Percentiles rank a stretch among this genome's conserved stretches.
phyloP scores from a whole-genome alignment of 371 early-diverging fungal species.

The Mucor plumbeus region DNA sequence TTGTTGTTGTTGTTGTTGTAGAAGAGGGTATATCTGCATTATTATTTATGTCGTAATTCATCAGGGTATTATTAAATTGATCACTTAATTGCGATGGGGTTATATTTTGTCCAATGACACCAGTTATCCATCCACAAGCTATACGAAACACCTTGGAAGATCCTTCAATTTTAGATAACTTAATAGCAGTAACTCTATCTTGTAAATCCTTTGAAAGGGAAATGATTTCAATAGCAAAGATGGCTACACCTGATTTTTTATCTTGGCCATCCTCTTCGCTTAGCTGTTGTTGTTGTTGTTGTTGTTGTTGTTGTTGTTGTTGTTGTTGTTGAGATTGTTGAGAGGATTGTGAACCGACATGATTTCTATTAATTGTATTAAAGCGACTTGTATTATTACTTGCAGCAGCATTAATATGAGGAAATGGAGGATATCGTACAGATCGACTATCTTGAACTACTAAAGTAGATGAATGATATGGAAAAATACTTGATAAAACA shows the following conservation, averaged over 20 bases:
- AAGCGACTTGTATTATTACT: constrained; percentile 5
- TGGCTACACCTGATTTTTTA: constrained; percentile 37
- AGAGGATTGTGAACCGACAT: constrained; percentile 10
- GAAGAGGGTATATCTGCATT: constrained; percentile 19
- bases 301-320: neutral
- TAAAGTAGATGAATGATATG: constrained; percentile 29
- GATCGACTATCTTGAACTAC: constrained; percentile 25
- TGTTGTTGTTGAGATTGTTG: neutral
- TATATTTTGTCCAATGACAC: constrained; percentile 36
- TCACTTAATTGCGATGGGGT: constrained; percentile 15
- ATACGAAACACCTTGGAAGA: constrained; percentile 53
- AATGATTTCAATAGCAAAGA: constrained; percentile 46
- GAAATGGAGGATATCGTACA: constrained; percentile 21
- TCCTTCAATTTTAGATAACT: constrained; percentile 44
- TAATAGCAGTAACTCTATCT: constrained; percentile 36
- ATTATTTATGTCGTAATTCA: constrained; percentile 6
- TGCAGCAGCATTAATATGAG: constrained; percentile 11
- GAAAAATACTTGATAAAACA: constrained; percentile 31
- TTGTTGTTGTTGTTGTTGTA: neutral
- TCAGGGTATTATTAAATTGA: constrained; percentile 5
- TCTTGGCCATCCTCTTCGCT: constrained; percentile 14
- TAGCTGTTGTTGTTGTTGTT: neutral
- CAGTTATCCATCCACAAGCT: constrained; percentile 53
- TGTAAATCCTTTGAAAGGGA: constrained; percentile 30
- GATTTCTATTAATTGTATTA: neutral